Base-by-base conservation (phyloP, 805 yeast genomes). In the Wickerhamiella siamensis region DNA sequence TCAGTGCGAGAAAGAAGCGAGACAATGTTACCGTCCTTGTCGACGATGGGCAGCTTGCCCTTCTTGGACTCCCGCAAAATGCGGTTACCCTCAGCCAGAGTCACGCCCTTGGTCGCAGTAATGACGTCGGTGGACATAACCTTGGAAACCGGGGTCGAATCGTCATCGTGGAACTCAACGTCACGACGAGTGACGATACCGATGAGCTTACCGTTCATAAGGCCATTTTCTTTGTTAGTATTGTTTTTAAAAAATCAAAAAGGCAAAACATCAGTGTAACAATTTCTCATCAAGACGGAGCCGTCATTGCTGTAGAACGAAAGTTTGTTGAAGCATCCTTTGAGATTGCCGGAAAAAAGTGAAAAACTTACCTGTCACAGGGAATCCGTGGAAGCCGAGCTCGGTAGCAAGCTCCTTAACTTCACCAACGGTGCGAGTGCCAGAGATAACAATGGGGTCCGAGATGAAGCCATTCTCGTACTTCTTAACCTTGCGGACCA, bases 291-390 rank as follows among this genome's bases (percentile, higher is more conserved):
- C 95, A 84, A 74, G 94, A 82, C 86, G 91, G 94, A 80, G 78
- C 77, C 91, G 82, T 80, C 94, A 60, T 69, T 57, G 79, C 95
- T 94, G 97, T 79, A 88, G 98, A 88, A 88, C 97, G 98, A 88
- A 88, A 88, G 97, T 88, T 86, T 83, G 71, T 62, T 60, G 62
- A 47, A 55, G 54, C 62, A 56, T 54, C 53, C 47, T 50, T 51
- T 41, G 48, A 53, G 57, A 70, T 77, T 81, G 76, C 77, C 83
- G 76, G 60, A 31, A 47, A 43, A 52, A 41, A 35, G 9, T 35
- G 14, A 29, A n/a, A 14, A 37, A 86, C 98, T 71, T 83, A 91
- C 97, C 95, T 66, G 98, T 91, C 62, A 91, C 95, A 53, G 98
- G 98, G 81, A 86, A 91, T 43, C 96, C 93, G 52, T 96, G 84